Evolutionary conservation across 768 basidiomycete species (phyloP).

Genomic region (Hericium alpestre): DNA sequence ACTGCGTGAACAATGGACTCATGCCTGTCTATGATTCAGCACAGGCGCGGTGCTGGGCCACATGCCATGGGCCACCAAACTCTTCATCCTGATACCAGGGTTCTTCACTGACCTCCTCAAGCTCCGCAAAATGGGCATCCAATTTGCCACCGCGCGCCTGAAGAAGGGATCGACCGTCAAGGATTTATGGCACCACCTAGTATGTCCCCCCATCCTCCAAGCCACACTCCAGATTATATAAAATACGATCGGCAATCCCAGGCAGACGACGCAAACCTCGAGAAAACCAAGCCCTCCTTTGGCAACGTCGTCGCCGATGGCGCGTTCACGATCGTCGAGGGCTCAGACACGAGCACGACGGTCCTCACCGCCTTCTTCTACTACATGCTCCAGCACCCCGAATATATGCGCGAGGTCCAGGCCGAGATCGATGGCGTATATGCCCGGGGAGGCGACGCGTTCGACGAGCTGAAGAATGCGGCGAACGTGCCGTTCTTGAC

Average conservation of each 20-base stretch:
- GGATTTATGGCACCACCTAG: conserved; percentile 30
- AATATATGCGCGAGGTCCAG: background rate
- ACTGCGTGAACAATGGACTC: background rate
- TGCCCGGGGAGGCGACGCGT: background rate
- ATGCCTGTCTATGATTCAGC: conserved; percentile 16
- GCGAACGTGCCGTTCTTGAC: background rate
- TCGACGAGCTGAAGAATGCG: background rate
- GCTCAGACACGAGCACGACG: background rate
- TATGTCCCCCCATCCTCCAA: conserved; percentile 9
- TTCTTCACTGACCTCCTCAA: background rate
- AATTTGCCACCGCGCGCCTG: background rate
- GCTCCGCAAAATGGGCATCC: background rate
- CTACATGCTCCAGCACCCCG: background rate
- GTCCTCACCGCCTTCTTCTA: background rate
- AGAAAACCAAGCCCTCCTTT: background rate
- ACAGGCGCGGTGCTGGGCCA: conserved; percentile 34
- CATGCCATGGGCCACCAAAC: conserved; percentile 28
- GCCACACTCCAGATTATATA: too few species aligned
- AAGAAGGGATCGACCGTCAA: conserved; percentile 9
- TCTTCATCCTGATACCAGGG: background rate
- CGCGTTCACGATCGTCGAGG: background rate
- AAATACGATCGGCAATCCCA: too few species aligned
- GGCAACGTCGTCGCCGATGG: background rate
- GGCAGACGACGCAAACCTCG: too few species aligned
- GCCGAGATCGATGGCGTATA: background rate